Conservation (phyloP, 371 early-diverging fungal genomes). For the Cokeromyces recurvatus region DNA sequence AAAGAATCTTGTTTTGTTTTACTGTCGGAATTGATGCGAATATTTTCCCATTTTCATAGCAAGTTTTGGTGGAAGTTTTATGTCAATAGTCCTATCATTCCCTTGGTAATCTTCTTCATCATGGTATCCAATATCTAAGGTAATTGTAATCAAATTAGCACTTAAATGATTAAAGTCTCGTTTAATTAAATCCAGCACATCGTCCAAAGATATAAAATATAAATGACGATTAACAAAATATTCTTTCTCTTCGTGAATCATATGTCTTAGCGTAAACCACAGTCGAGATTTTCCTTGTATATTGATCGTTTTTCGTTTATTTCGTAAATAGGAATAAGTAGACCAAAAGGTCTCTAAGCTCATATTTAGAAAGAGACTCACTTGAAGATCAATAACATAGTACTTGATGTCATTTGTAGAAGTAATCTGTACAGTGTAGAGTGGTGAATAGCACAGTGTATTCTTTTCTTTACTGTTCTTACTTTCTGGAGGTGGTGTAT, state of each 20-base stretch:
- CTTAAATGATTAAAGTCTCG: slow-evolving; percentile 55
- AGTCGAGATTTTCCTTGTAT: slow-evolving; percentile 52
- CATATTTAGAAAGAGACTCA: slow-evolving; percentile 54
- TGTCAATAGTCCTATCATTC: too few species aligned
- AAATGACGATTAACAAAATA: slow-evolving; percentile 50
- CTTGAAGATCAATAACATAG: slow-evolving; percentile 66
- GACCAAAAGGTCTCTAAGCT: slow-evolving; percentile 39
- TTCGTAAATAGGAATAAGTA: slow-evolving; percentile 50
- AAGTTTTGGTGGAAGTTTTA: slow-evolving; percentile 47
- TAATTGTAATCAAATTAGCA: slow-evolving; percentile 59
- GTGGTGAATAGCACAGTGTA: slow-evolving; percentile 30
- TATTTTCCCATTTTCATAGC: slow-evolving; percentile 40
- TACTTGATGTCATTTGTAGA: slow-evolving; percentile 25
- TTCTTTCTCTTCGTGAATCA: slow-evolving; percentile 30
- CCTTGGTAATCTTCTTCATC: not conserved
- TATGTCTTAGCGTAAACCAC: slow-evolving; percentile 61
- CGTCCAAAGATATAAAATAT: slow-evolving; percentile 63
- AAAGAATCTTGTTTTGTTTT: too few species aligned
- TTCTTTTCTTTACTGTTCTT: slow-evolving; percentile 35
- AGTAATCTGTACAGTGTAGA: slow-evolving; percentile 60
- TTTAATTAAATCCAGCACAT: slow-evolving; percentile 54
- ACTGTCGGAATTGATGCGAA: too few species aligned
- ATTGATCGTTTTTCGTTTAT: slow-evolving; percentile 11
- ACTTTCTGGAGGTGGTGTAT: slow-evolving; percentile 36
- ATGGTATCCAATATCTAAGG: slow-evolving; percentile 49